Evolutionary conservation across 1,284 basidiomycete species (phyloP).

Genomic region (Tilletia caries): DNA sequence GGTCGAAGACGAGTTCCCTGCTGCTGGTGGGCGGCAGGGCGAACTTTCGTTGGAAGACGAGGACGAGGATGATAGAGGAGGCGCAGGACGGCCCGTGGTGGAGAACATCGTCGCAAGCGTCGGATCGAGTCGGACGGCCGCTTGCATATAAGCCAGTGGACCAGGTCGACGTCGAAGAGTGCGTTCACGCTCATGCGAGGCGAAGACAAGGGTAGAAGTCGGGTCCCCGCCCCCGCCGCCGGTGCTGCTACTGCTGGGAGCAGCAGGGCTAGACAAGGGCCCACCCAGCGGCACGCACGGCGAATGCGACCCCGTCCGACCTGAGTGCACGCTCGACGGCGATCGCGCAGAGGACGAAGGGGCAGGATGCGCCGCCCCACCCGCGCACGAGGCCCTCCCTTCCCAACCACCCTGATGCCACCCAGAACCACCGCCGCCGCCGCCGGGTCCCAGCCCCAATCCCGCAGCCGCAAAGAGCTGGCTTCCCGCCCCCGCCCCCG

Average conservation of each 20-base stretch:
- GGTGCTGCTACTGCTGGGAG: neutral
- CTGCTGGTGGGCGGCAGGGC: no score
- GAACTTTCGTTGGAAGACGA: no score
- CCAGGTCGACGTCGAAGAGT: conserved; percentile 1
- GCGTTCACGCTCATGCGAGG: conserved; percentile 6
- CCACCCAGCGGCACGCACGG: neutral
- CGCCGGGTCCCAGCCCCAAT: neutral
- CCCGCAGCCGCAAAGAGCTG: neutral
- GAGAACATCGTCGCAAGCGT: neutral
- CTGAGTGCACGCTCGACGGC: neutral
- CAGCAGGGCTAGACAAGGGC: no score
- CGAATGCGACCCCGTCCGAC: neutral
- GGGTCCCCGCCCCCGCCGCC: neutral
- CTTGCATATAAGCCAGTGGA: conserved; percentile 9
- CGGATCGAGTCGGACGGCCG: conserved; percentile 1
- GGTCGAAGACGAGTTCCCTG: no score
- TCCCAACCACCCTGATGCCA: no score
- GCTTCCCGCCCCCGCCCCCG: no score
- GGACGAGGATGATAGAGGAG: neutral
- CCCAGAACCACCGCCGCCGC: no score
- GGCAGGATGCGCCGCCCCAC: no score
- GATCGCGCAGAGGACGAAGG: neutral
- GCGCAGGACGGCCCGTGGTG: neutral
- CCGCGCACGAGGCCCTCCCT: no score
- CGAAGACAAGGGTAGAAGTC: conserved; percentile 1